Conservation (phyloP, 352 stramenopile species). For the Lagenidium giganteum region DNA sequence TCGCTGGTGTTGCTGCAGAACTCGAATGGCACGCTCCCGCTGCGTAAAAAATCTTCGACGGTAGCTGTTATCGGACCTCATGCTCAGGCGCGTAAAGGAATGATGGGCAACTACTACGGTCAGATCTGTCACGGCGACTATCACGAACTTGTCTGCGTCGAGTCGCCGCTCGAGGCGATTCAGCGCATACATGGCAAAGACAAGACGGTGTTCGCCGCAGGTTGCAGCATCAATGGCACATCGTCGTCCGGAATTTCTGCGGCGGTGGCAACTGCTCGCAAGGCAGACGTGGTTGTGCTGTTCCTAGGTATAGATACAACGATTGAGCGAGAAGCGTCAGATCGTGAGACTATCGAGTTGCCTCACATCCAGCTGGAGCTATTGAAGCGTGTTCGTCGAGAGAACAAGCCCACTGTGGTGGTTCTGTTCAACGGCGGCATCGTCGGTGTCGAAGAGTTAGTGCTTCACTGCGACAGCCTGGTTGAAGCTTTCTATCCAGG, state of each 20-base stretch:
- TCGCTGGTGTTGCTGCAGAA: constrained; percentile 95
- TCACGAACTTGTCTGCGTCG: constrained; percentile 50
- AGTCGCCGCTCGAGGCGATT: constrained; percentile 72
- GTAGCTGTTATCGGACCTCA: constrained; percentile 84
- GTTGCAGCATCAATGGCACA: constrained; percentile 63
- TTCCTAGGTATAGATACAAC: constrained; percentile 81
- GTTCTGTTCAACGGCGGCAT: constrained; percentile 88
- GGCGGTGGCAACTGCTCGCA: constrained; percentile 29
- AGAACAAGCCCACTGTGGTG: constrained; percentile 65
- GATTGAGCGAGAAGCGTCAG: constrained; percentile 68
- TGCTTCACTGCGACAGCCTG: constrained; percentile 54
- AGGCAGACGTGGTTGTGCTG: constrained; percentile 57
- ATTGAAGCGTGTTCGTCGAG: constrained; percentile 49
- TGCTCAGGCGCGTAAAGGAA: constrained; percentile 36
- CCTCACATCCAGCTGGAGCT: constrained; percentile 74
- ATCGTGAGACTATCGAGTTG: constrained; percentile 73
- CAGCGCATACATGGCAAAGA: constrained; percentile 27
- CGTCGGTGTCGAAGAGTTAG: constrained; percentile 67
- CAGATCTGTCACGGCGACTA: constrained; percentile 82
- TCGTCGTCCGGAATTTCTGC: constrained; percentile 46
- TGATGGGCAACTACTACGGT: constrained; percentile 86
- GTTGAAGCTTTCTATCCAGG: constrained; percentile 83
- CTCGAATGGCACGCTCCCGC: constrained; percentile 52
- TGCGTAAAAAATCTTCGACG: constrained; percentile 40
- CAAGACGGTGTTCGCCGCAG: constrained; percentile 30